Percentiles rank a stretch among this genome's conserved stretches.
Conservation (phyloP, 2,329 filamentous ascomycete genomes). For the Curvularia eragrostidis region DNA sequence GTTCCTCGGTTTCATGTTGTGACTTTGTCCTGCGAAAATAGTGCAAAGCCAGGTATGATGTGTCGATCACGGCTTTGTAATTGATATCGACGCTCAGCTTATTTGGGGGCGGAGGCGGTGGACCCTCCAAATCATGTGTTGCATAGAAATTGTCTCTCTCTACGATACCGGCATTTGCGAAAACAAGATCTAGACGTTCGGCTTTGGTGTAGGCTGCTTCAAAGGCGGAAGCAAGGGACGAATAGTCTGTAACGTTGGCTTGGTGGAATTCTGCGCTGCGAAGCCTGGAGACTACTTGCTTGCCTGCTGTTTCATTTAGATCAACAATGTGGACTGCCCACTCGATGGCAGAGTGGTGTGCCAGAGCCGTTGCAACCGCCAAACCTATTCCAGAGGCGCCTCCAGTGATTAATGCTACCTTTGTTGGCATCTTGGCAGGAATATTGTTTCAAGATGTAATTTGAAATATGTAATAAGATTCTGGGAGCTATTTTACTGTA, state of each 20-base stretch:
- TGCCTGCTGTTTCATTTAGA: slow-evolving; percentile 47
- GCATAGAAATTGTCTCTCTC: slow-evolving; percentile 54
- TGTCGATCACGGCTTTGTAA: slow-evolving; percentile 49
- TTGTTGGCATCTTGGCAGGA: slow-evolving; percentile 19
- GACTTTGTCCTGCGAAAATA: slow-evolving; percentile 46
- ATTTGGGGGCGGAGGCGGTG: slow-evolving; percentile 39
- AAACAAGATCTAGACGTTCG: slow-evolving; percentile 56
- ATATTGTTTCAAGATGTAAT: background rate
- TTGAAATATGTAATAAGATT: background rate
- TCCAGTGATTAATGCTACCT: slow-evolving; percentile 74
- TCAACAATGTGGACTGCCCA: slow-evolving; percentile 54
- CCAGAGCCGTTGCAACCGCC: slow-evolving; percentile 51
- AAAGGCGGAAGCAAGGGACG: slow-evolving; percentile 45
- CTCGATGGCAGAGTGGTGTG: slow-evolving; percentile 34
- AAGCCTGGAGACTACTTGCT: slow-evolving; percentile 35
- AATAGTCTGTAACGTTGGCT: slow-evolving; percentile 50
- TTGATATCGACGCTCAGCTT: slow-evolving; percentile 49
- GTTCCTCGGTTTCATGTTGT: slow-evolving; percentile 27
- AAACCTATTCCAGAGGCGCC: slow-evolving; percentile 66
- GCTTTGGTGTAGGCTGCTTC: slow-evolving; percentile 47
- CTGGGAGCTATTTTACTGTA: background rate
- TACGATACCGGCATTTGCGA: slow-evolving; percentile 58
- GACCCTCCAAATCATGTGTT: slow-evolving; percentile 35
- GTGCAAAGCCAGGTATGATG: slow-evolving; percentile 52
- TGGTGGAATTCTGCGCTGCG: slow-evolving; percentile 49